Evolutionary conservation across 345 rosid genomes (phyloP).

Genomic region (Ceriops zippeliana): DNA sequence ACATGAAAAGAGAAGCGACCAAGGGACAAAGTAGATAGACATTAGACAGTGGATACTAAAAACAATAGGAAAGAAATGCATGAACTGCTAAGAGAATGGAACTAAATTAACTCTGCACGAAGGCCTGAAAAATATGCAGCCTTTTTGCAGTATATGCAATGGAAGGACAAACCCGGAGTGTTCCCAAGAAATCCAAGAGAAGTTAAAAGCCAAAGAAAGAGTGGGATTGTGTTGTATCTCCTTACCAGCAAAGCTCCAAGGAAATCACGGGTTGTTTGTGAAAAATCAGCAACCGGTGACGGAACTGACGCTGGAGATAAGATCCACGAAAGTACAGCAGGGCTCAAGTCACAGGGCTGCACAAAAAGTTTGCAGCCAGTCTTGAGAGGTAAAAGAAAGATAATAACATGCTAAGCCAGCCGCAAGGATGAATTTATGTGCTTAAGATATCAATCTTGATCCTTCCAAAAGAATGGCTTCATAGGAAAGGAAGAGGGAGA

Average conservation of each 20-base stretch:
- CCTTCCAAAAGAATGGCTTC: conserved; percentile 69
- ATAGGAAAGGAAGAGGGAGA: conserved; percentile 27
- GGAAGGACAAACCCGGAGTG: not conserved
- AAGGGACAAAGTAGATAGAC: too few species aligned
- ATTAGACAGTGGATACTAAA: not conserved
- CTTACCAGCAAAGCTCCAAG: not conserved
- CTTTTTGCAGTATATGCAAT: conserved; percentile 24
- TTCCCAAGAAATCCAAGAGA: not conserved
- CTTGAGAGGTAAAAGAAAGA: not conserved
- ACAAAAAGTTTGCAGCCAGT: conserved; percentile 31
- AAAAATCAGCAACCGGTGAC: conserved; percentile 43
- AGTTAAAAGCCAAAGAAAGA: not conserved
- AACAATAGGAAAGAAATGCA: not conserved
- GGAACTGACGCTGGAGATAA: not conserved
- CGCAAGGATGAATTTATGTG: conserved; percentile 7
- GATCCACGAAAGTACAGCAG: conserved; percentile 8
- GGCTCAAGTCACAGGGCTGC: conserved; percentile 8
- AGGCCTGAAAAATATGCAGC: conserved; percentile 50
- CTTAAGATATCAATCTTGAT: conserved; percentile 32
- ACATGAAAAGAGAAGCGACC: conserved; percentile 12
- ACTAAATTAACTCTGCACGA: conserved; percentile 4
- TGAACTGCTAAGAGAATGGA: not conserved
- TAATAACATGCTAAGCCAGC: not conserved
- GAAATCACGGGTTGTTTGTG: conserved; percentile 33
- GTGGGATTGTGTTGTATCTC: not conserved